These are phyloP conservation scores for Trichoderma sp. DNA, from an alignment of 2,329 filamentous ascomycete genomes.

Conservation along the genomic window DNA sequence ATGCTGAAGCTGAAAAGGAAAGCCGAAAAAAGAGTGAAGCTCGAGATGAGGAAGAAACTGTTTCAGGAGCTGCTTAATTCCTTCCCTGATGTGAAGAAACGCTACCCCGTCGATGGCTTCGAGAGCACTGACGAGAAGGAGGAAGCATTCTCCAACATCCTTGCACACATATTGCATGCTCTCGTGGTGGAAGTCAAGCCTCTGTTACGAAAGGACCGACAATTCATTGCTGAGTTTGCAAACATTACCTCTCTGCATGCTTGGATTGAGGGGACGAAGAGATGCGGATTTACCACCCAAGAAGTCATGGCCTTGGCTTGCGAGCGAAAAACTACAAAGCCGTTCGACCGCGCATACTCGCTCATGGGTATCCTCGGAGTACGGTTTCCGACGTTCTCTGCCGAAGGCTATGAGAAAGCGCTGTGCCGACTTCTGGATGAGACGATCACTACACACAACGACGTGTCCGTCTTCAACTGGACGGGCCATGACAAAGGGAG, in stretches of 20 bases:
- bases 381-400: slow-evolving; percentile 27
- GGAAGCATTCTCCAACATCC: slow-evolving; percentile 1
- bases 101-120: not conserved
- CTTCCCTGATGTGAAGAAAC: slow-evolving; percentile 6
- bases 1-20: slow-evolving; percentile 2
- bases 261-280: slow-evolving; percentile 18
- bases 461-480: slow-evolving; percentile 28
- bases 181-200: slow-evolving; percentile 8
- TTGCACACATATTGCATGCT: slow-evolving; percentile 9
- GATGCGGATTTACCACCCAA: slow-evolving; percentile 20
- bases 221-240: slow-evolving; percentile 24
- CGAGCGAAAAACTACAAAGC: slow-evolving; percentile 18
- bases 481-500: slow-evolving; percentile 22
- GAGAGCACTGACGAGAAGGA: slow-evolving; percentile 1
- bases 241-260: slow-evolving; percentile 11
- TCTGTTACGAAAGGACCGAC: slow-evolving; percentile 10
- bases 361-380: slow-evolving; percentile 28
- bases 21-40: slow-evolving; percentile 7
- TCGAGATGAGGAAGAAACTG: slow-evolving; percentile 14
- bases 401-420: slow-evolving; percentile 28
- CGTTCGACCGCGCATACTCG: slow-evolving; percentile 25
- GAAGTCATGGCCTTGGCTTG: slow-evolving; percentile 22
- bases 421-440: slow-evolving; percentile 27
- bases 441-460: slow-evolving; percentile 22
- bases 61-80: slow-evolving; percentile 16